Base-by-base conservation (phyloP, 495 filamentous ascomycete species). In the Margaritispora aquatica region DNA sequence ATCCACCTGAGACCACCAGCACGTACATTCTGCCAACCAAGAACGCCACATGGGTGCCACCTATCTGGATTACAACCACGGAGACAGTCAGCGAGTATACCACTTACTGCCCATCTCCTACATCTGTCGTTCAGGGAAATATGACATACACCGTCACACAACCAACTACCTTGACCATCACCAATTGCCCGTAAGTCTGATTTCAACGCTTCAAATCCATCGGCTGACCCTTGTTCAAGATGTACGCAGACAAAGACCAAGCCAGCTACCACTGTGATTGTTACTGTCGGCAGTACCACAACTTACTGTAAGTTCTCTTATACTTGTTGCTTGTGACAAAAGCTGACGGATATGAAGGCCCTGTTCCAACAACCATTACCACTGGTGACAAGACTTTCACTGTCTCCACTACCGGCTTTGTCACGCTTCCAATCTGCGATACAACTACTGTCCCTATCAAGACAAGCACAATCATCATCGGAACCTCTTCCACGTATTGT, bases 71-170 rank as follows among this genome's bases (percentile, higher is more conserved):
- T 51, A 71, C 69, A 22, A 76, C 77, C 67, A 88, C 83, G 48
- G 80, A 86, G 70, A 72, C 80, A 26, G 78, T 88, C 61, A 83
- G 79, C 31, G 67, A 74, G 27, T 83, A 78, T 75, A 83, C 79
- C 68, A 88, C 86, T 66, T 87, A 77, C 78, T 88, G 86, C 80
- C 80, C 83, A 11, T 68, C 72, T 64, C 68, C 84, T 50, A 87
- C 86, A 61, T 69, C 73, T 51, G 66, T 87, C 64, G 73, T 77
- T 55, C 70, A 80, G 71, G 76, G 74, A 63, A 71, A 73, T 62
- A 63, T 75, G 52, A 87, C 84, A 66, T 81, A 84, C 78, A 82
- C 76, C 56, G 80, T 87, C 68, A 81, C 80, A 61, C 72, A 76
- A 66, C 76, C 82, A 62, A 81, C 80, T 52, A 79, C 77, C 61